Evolutionary conservation across 2,329 filamentous ascomycete genomes (phyloP), one percentile per base, ranked within the genome.

Genomic region (Neospermospora avenae): DNA sequence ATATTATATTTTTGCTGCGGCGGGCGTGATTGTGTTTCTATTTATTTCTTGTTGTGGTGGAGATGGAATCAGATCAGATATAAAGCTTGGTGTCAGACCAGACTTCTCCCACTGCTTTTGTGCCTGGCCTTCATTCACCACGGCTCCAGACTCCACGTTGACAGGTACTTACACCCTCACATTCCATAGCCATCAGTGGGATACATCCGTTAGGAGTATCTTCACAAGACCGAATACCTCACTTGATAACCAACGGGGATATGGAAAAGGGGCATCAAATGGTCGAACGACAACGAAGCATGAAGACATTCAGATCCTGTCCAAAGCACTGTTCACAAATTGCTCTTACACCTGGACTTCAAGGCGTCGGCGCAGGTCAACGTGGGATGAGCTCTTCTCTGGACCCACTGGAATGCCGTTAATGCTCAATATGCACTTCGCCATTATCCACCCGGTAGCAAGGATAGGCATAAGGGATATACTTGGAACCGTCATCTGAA

Each of bases 281-380:
- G 6, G 28, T 5, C 11, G 6, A 31, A 31, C 6, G 28, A 31
- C 11, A 31, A 31, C 11, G 18, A 11, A 41, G 4, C 16, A 10
- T 41, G 51, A 54, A 54, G 35, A 14, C 18, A 41, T 51, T 51
- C 18, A 10, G 28, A 51, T 18, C 31, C 18, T 16, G 31, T 22
- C 31, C 6, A 41, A 42, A 54, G 51, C 51, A 42, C 51, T 41
- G 51, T 41, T 54, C 51, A 54, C 14, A 22, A 54, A 8, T 3
- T 54, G 51, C 22, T 42, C 51, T 54, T 10, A 4, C 22, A 16
- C 25, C 10, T 28, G n/a, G 18, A 34, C 28, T 54, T 35, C 51
- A 54, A 54, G 37, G 35, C 35, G 34, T 41, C 25, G 49, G 49
- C 34, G 39, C 28, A 54, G 28, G 35, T 54, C 48, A 51, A 37